A percentile compares a stretch with the other conserved stretches of the same genome.
Evolutionary conservation across 371 early-diverging fungal genomes (phyloP).

Genomic region (Mortierella sp.): DNA sequence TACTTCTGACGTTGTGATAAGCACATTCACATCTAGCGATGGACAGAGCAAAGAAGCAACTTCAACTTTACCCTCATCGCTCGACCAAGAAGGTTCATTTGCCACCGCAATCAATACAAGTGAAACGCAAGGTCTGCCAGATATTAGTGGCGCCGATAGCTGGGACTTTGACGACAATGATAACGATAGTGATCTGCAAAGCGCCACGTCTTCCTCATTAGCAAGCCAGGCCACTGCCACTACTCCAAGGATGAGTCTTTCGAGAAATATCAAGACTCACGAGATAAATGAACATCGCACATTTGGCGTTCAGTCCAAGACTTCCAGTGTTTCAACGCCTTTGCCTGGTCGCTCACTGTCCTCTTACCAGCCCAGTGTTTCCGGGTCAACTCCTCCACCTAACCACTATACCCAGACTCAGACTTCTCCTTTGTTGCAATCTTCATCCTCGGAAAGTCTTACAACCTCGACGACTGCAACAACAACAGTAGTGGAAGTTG

Average conservation of each 20-base stretch:
- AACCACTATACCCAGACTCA: background rate
- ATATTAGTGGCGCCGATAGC: constrained; percentile 42
- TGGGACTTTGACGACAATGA: constrained; percentile 52
- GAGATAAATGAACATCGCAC: constrained; percentile 16
- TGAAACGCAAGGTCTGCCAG: constrained; percentile 23
- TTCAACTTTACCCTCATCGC: background rate
- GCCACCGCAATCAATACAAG: background rate
- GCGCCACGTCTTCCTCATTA: background rate
- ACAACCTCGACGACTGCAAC: background rate
- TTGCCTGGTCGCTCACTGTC: constrained; percentile 7
- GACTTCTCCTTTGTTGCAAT: background rate
- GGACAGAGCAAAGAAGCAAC: background rate
- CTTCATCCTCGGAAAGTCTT: constrained; percentile 4
- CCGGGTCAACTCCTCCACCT: constrained; percentile 21
- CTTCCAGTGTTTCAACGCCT: constrained; percentile 6
- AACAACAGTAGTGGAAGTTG: constrained; percentile 12
- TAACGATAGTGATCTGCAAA: constrained; percentile 4
- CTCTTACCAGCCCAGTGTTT: constrained; percentile 21
- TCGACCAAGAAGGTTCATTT: background rate
- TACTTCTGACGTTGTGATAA: background rate
- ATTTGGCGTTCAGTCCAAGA: background rate
- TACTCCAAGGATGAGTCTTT: background rate
- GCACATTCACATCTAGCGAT: background rate
- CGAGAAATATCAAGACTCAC: constrained; percentile 21
- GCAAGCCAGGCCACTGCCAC: background rate